Evolutionary conservation across 331 rosid species (phyloP), one percentile per base, ranked within the genome.

Genomic region (Quercus lobata): DNA sequence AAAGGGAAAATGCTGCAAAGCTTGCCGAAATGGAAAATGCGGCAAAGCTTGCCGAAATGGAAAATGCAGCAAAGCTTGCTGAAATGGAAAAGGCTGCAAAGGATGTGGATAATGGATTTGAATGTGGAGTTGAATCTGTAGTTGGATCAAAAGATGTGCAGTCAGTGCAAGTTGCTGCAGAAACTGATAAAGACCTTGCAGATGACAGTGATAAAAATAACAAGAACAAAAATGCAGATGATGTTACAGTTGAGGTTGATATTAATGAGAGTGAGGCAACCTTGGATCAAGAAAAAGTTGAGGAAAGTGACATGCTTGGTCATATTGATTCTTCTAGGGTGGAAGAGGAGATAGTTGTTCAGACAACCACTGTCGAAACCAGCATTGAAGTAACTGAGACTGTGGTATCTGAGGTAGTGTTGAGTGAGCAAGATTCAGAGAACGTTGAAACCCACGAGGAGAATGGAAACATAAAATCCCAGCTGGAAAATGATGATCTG

Each of bases 1-100:
- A 92, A 78, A 88, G 87, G 83, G 96, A 77, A 69, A 49, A 49
- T 49, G 79, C 69, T 74, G 82, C 63, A 0, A 83, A 77, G 82
- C 76, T 78, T 70, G 81, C 34, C 0, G 72, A 63, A 76, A 77
- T 71, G 78, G 85, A 88, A 16, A 49, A 49, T 49, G 5, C 18
- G 1, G 54, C 54, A 49, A 49, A 49, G 54, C 16, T 49, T 11
- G 17, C 77, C 16, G 96, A 92, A 78, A 77, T 71, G 78, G 85
- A 87, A 10, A 46, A 46, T 11, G 4, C 53, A 0, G 53, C 53
- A 46, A 46, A 46, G 53, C 4, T 11, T 9, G 53, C 77, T 15
- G 96, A 92, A 78, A 68, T n/a, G 58, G 73, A 9, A 19, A 60
- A 27, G 54, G 75, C 71, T 60, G 80, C 32, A 62, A 62, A 79